Base-by-base conservation (phyloP, 2,329 filamentous ascomycete genomes). In the Pleoardoris graminearum region DNA sequence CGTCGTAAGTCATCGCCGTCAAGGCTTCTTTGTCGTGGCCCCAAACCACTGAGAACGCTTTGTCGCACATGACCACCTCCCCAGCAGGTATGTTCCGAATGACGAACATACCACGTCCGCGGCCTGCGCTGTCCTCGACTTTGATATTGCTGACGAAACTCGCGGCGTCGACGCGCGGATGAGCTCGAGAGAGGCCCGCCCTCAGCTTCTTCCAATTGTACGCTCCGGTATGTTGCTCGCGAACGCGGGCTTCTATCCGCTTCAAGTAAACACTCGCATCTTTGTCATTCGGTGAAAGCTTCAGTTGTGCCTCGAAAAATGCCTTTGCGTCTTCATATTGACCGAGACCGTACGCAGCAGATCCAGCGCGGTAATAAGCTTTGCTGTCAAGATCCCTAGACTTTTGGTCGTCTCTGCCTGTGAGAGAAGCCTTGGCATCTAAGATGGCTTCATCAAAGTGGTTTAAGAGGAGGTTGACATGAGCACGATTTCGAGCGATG, bases 31-130 rank as follows among this genome's bases (percentile, higher is more conserved):
- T 67, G 53, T 77, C 74, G 60, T 77, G 76, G 49, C 76, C 71
- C 70, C 76, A 78, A 21, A 67, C 64, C 30, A 62, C 67, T 0
- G 67, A 69, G 59, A 84, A 82, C 0, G 82, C 81, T 56, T 85
- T 85, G 54, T 85, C 82, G 41, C 79, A 83, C 1, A 85, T 58
- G 0, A 85, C 63, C 1, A 84, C 68, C 3, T 83, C 78, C 0
- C 82, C 82, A 0, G 77, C 75, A 32, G 72, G 70, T 2, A 85
- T 78, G 0, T 69, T 59, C 17, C 70, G 65, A 0, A 76, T 81
- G 0, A 78, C 79, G 58, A 84, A 85, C 0, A 84, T 65, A 0
- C 82, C 82, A 2, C 75, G 72, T 2, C 80, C 81, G 16, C 74
- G 71, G 7, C 67, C 75, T 1, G 65, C 61, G 0, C 77, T 76